Base-by-base conservation (phyloP, 2,329 filamentous ascomycete species). In the Penicillium freii region DNA sequence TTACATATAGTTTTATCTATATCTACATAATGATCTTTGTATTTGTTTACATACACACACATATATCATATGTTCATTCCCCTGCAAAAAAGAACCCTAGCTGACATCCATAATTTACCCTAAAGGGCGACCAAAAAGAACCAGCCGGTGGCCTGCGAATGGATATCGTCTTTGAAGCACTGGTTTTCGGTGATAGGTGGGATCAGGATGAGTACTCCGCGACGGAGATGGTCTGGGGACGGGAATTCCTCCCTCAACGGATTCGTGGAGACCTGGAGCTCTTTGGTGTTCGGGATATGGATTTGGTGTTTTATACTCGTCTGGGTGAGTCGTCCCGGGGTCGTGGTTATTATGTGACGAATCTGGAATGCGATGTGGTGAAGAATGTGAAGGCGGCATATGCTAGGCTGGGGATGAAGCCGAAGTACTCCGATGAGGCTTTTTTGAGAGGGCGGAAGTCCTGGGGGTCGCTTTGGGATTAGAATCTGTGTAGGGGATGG, bases 391-490 rank as follows among this genome's bases (percentile, higher is more conserved):
- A 38, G n/a, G 23, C 19, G 5, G 23, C 15, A n/a, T 55, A 55
- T 38, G 10, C 17, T 19, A 17, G 3, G 15, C 8, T 55, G 23
- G 38, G 31, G 4, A 34, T 55, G 31, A 13, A 39, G 31, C 39
- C 53, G 6, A 55, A 38, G 15, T 36, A 51, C 23, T 44, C 39
- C 2, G 38, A 42, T n/a, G 7, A 44, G 39, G n/a, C 6, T 7
- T 44, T 51, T 31, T 29, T 39, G 5, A 51, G 27, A 40, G 43
- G 19, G 25, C 38, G 46, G 23, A 51, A 43, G 15, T 31, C 51
- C 33, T 55, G 40, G 47, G 53, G 46, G 1, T 51, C 46, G 4
- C 39, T 55, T 21, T 51, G 53, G 53, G 39, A 51, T 31, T 55
- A 49, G 29, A 2, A 23, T 43, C 23, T 17, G 13, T 31, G 23